Conservation (phyloP, 1,284 basidiomycete genomes). For the Fistulinella cinereoalba region DNA sequence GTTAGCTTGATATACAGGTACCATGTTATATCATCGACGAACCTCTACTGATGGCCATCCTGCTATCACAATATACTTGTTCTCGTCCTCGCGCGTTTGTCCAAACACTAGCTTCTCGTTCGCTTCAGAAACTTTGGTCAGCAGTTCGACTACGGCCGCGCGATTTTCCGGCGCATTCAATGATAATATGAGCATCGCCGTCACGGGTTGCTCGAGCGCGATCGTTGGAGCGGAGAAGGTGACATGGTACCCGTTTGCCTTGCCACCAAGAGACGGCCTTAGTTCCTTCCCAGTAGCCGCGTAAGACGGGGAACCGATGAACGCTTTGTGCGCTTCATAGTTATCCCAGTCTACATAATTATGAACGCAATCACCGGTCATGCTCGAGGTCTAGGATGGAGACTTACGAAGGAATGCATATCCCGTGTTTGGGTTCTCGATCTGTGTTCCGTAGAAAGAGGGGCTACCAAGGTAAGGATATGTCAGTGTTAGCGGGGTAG, state of each 20-base stretch:
- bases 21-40: background rate
- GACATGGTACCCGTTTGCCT: no score
- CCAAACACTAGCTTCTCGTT: conserved; percentile 22
- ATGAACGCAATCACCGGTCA: background rate
- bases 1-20: no score
- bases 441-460: background rate
- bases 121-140: conserved; percentile 14
- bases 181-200: conserved; percentile 14
- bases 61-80: conserved; percentile 17
- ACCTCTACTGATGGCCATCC: conserved; percentile 29
- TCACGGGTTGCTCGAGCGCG: no score
- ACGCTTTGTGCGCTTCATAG: conserved; percentile 16
- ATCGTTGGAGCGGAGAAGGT: no score
- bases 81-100: conserved; percentile 22
- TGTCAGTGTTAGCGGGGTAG: no score
- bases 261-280: conserved; percentile 4
- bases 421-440: no score
- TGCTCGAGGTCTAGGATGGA: no score
- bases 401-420: no score
- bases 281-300: conserved; percentile 5
- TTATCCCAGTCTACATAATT: conserved; percentile 28
- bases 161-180: conserved; percentile 26
- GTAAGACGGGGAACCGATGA: conserved; percentile 11
- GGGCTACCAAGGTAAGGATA: no score
- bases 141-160: conserved; percentile 4